Conservation (phyloP, 2,329 filamentous ascomycete genomes). For the Cladophialophora exuberans region DNA sequence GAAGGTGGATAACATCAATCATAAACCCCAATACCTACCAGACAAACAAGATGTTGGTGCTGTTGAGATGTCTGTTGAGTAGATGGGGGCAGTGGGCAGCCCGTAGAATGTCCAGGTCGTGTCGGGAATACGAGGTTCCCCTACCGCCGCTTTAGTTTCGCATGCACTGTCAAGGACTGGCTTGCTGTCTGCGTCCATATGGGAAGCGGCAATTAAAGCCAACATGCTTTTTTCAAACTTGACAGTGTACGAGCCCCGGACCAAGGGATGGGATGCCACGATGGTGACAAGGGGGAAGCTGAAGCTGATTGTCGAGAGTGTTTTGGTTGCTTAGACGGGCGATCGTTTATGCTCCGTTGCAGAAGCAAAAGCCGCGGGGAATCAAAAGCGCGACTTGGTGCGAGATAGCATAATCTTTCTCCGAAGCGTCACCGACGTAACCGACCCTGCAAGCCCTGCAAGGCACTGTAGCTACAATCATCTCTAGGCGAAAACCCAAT, state of each 20-base stretch:
- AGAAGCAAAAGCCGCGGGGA: not conserved
- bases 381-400: not conserved
- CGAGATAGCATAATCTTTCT: not conserved
- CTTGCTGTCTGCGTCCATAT: not conserved
- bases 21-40: no score
- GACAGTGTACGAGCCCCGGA: no score
- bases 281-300: not conserved
- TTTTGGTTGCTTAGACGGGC: not conserved
- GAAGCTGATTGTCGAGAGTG: not conserved
- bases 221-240: no score
- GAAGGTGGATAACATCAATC: no score
- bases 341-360: not conserved
- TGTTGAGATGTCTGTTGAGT: no score
- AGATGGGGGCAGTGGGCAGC: no score
- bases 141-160: not conserved
- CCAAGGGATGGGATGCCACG: not conserved
- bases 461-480: constrained; percentile 1
- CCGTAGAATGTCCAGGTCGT: no score
- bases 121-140: no score
- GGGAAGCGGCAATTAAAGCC: not conserved
- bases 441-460: not conserved
- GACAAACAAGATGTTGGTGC: no score
- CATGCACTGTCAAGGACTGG: not conserved
- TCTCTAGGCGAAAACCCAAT: not conserved
- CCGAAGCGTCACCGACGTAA: not conserved